These are phyloP conservation scores for Colletotrichum noveboracense DNA, from an alignment of 2,329 filamentous ascomycete genomes.

Conservation along the genomic window DNA sequence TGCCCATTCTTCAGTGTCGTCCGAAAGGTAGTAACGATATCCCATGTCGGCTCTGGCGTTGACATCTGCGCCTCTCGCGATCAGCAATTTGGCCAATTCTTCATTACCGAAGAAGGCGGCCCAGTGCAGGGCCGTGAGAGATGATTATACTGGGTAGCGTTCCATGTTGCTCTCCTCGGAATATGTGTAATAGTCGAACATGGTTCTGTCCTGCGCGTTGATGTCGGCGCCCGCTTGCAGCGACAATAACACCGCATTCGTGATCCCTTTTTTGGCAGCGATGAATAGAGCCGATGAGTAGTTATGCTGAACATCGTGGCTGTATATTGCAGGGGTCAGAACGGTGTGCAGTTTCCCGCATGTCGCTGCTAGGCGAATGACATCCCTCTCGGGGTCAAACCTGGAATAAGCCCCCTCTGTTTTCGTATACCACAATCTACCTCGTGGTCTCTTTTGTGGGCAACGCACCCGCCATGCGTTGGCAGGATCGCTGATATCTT, in stretches of 20 bases:
- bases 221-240: neutral
- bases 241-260: neutral
- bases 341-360: neutral
- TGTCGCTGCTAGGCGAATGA: neutral
- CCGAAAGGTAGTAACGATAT: neutral
- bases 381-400: neutral
- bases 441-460: no score
- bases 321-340: neutral
- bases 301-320: neutral
- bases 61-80: neutral
- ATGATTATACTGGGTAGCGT: neutral
- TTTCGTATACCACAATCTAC: no score
- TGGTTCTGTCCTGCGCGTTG: neutral
- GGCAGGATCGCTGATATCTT: rapidly evolving
- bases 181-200: no score
- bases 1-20: neutral
- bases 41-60: neutral
- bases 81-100: neutral
- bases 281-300: neutral
- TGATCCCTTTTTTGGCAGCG: neutral
- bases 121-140: neutral
- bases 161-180: no score
- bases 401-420: neutral
- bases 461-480: neutral
- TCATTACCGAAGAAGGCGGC: neutral